Base-by-base conservation (phyloP, 129 eudicot species). In the Flaveria ramosissima region DNA sequence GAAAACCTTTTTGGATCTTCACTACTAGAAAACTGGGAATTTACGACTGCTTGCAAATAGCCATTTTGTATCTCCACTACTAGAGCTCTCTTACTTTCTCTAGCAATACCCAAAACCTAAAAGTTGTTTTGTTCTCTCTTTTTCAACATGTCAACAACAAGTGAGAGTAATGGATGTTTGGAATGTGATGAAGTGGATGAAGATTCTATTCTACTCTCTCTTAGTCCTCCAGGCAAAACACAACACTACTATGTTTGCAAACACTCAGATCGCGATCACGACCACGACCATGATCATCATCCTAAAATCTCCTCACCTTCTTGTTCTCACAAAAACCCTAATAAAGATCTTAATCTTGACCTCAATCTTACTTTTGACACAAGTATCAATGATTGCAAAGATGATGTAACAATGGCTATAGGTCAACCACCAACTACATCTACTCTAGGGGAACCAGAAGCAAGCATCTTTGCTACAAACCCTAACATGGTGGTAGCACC, bases 201-300 rank as follows among this genome's bases (percentile, higher is more conserved):
- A 68, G 91, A 91, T 24, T 78, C 88, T 24, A 88, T 85, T 26
- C 79, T 86, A 19, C 96, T 92, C 51, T 92, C 96, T 64, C 96
- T 92, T 68, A 85, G 89, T 68, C 97, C 92, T 47, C 97, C 97
- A 1, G 96, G 96, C 65, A 96, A 89, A 84, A 17, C 73, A 9
- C 72, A 71, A 47, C 78, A 70, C 74, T 30, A 62, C 45, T 62
- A 62, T n/a, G 7, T 62, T 13, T 32, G 41, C 68, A 62, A 62
- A 62, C 45, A 62, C 45, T 26, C 45, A 2, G 27, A 30, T 59
- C 60, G 26, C 36, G 12, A 6, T n/a, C 63, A 9, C 0, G 8
- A 60, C 6, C 62, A 36, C 62, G 3, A 21, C 9, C 39, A 24
- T 12, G 14, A 13, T 27, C 17, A 27, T 62, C 42, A 32, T 30